These are phyloP conservation scores for Botrytis fragariae DNA, from an alignment of 2,329 filamentous ascomycete species.

Conservation along the genomic window DNA sequence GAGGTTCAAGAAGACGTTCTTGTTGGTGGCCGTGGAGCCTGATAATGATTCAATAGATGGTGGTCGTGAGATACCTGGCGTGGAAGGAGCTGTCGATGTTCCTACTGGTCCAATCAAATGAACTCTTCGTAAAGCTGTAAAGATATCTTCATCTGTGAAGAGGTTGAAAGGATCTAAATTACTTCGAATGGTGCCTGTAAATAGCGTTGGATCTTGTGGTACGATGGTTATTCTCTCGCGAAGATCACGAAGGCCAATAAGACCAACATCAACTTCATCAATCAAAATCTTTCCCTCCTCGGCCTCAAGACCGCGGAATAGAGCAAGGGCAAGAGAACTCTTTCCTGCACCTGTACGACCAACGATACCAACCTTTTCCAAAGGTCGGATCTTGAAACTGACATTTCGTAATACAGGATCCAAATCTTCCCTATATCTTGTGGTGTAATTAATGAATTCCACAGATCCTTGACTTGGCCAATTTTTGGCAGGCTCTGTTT, in stretches of 20 bases:
- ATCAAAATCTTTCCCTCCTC: constrained; percentile 87
- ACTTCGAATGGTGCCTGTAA: constrained; percentile 84
- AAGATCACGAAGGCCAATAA: constrained; percentile 88
- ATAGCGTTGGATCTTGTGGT: constrained; percentile 92
- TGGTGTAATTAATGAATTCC: constrained; percentile 85
- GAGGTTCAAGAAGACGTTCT: constrained; percentile 90
- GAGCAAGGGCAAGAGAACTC: constrained; percentile 86
- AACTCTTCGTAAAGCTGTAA: constrained; percentile 79
- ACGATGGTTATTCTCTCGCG: constrained; percentile 96
- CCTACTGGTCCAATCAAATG: constrained; percentile 69
- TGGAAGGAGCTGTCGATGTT: constrained; percentile 34
- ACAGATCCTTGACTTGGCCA: constrained; percentile 88
- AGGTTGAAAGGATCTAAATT: constrained; percentile 91
- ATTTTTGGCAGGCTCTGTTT: constrained; percentile 70
- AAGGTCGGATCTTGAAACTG: constrained; percentile 79
- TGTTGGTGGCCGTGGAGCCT: constrained; percentile 61
- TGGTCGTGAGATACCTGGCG: constrained; percentile 37
- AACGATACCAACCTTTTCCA: constrained; percentile 94
- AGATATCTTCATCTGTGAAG: constrained; percentile 89
- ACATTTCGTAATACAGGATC: constrained; percentile 82
- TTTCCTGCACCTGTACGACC: constrained; percentile 95
- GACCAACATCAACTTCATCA: constrained; percentile 84
- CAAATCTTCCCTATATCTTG: constrained; percentile 82
- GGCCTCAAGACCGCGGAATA: constrained; percentile 92
- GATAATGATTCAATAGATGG: constrained; percentile 28